These are phyloP conservation scores for Carex arenaria DNA, from an alignment of 202 grass and related monocot genomes.

Conservation along the genomic window DNA sequence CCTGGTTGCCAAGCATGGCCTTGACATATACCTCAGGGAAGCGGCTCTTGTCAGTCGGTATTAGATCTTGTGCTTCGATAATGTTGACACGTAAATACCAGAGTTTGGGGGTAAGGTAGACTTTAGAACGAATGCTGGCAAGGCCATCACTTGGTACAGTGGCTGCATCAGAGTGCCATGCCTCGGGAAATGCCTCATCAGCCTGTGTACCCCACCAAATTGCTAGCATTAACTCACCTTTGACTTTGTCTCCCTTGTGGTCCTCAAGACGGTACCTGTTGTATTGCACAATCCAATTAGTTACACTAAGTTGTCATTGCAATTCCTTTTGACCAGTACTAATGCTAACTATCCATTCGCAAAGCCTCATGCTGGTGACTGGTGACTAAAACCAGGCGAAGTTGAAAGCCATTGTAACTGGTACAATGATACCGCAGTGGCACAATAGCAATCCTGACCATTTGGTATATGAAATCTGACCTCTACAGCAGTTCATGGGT, in stretches of 20 bases:
- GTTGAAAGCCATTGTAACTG: not conserved
- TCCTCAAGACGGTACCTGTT: conserved; percentile 41
- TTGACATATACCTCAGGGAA: conserved; percentile 50
- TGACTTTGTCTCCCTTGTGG: conserved; percentile 40
- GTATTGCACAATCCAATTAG: not conserved
- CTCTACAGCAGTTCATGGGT: not conserved
- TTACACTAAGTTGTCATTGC: not conserved
- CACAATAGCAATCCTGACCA: not conserved
- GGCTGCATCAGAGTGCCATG: conserved; percentile 61
- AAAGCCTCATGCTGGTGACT: not conserved
- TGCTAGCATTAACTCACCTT: conserved; percentile 58
- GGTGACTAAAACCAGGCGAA: not conserved
- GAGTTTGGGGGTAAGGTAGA: conserved; percentile 66
- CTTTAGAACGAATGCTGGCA: conserved; percentile 49
- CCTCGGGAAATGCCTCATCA: conserved; percentile 55
- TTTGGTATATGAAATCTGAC: not conserved
- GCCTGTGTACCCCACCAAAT: conserved; percentile 58
- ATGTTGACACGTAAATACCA: conserved; percentile 60
- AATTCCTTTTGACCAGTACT: not conserved
- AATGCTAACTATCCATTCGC: not conserved
- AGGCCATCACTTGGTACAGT: conserved; percentile 50
- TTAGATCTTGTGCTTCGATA: conserved; percentile 51
- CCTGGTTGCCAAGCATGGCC: conserved; percentile 44
- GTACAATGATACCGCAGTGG: not conserved
- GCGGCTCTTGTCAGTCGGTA: conserved; percentile 40